Conservation (phyloP, 192 early-diverging fungal genomes). For the Rhizophlyctis rosea region DNA sequence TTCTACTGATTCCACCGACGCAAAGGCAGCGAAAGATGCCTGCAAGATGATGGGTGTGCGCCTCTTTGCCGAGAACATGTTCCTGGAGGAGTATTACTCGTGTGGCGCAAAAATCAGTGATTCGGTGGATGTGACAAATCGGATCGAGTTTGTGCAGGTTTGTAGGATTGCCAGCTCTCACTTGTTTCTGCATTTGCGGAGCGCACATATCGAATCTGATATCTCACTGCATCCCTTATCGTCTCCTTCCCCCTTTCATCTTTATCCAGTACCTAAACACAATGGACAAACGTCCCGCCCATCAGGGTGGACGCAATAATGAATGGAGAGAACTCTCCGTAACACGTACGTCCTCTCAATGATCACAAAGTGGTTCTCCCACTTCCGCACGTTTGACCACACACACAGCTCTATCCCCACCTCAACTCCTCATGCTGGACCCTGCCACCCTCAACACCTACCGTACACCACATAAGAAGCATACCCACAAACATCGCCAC, state of each 20-base stretch:
- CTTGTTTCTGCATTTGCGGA: too few species aligned
- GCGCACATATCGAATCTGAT: neutral
- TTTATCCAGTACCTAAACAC: constrained; percentile 39
- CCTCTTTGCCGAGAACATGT: constrained; percentile 34
- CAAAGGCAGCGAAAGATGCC: constrained; percentile 47
- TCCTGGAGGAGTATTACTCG: constrained; percentile 25
- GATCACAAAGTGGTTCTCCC: too few species aligned
- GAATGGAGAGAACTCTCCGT: constrained; percentile 46
- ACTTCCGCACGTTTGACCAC: too few species aligned
- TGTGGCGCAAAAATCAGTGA: constrained; percentile 23
- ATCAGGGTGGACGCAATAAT: constrained; percentile 50
- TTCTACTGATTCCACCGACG: neutral
- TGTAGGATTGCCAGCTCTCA: too few species aligned
- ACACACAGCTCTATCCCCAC: too few species aligned
- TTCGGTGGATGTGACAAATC: constrained; percentile 47
- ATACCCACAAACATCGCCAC: too few species aligned
- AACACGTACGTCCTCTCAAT: constrained; percentile 32
- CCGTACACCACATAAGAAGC: too few species aligned
- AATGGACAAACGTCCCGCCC: constrained; percentile 40
- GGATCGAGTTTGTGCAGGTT: constrained; percentile 48
- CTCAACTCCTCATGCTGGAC: too few species aligned
- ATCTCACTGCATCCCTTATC: neutral
- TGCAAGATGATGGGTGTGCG: constrained; percentile 46
- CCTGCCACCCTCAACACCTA: too few species aligned
- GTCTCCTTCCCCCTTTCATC: neutral